Evolutionary conservation across 129 eudicot species (phyloP).

Genomic region (Gnaphalium uliginosum): DNA sequence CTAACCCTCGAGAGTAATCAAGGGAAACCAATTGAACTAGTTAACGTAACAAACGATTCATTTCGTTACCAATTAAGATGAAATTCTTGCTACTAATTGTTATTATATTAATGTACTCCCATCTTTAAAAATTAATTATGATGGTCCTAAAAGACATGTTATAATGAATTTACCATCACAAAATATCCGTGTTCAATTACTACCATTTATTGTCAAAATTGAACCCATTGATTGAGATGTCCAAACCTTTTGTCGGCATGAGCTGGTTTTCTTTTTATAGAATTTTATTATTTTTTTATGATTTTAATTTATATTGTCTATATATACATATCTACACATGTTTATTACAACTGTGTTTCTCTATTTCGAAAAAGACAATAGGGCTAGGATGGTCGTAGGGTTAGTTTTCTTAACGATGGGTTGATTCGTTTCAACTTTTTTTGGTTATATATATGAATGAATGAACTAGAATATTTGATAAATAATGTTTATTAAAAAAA

Average conservation of each 20-base stretch:
- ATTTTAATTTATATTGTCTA: not conserved
- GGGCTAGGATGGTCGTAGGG: slow-evolving; percentile 21
- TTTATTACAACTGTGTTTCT: not conserved
- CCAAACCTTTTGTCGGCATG: not conserved
- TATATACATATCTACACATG: not conserved
- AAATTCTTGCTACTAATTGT: too few relatives aligned
- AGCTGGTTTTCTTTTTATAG: not conserved
- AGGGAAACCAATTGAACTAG: not conserved
- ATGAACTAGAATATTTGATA: slow-evolving; percentile 15
- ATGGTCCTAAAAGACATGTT: not conserved
- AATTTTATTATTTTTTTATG: not conserved
- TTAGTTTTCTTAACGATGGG: slow-evolving; percentile 5
- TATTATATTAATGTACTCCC: too few relatives aligned
- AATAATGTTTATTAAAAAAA: not conserved
- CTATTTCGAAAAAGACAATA: slow-evolving; percentile 11
- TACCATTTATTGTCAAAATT: not conserved
- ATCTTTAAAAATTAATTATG: not conserved
- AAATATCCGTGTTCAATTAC: not conserved
- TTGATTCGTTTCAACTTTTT: slow-evolving; percentile 1
- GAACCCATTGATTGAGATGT: not conserved
- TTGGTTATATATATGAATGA: slow-evolving; percentile 6
- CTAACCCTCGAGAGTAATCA: not conserved
- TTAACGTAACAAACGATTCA: too few relatives aligned
- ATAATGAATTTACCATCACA: not conserved
- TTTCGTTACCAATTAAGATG: too few relatives aligned